Base-by-base conservation (phyloP, 441 rosid genomes). In the Populus hybrid region DNA sequence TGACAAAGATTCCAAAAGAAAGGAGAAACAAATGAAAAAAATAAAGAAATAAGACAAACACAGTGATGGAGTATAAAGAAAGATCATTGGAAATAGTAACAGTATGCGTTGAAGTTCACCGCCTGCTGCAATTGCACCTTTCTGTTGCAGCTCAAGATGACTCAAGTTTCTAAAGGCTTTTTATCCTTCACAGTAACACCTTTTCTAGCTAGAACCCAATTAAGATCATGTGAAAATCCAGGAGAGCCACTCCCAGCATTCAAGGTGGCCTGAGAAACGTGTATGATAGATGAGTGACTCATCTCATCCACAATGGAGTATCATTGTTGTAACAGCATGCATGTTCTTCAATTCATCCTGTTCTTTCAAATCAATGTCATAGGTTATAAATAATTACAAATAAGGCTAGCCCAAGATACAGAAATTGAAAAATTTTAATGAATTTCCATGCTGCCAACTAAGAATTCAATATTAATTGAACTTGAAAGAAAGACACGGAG, bases 201-300 rank as follows among this genome's bases (percentile, higher is more conserved):
- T 71, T 79, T 84, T 73, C 79, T 74, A 56, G 89, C 89, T 80
- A 84, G 61, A 59, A 84, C 87, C 84, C 80, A 84, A 69, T 82
- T 77, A 74, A 86, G 80, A 45, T 86, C 87, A 53, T 73, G 40
- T 64, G 84, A 78, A 75, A 78, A 72, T 74, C 77, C 80, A 61
- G 42, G 67, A 80, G 42, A 9, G 42, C 42, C 59, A 71, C 42
- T 82, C 82, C 63, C 85, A 78, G 67, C 66, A 69, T 29, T 36
- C 50, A 69, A 70, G 59, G 20, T 8, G 72, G 42, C 59, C 28
- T 50, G 33, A 23, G 78, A 24, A 40, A 50, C 3, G 64, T 26
- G 36, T 35, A 26, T 10, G 50, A 63, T 40, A 7, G 4, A 33
- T 31, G 50, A 4, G 26, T 33, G 35, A 33, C 35, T 33, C 35